Percentiles rank a stretch among this genome's conserved stretches.
Evolutionary conservation across 176 grass and related monocot genomes (phyloP).

Genomic region (Oryza longistaminata): DNA sequence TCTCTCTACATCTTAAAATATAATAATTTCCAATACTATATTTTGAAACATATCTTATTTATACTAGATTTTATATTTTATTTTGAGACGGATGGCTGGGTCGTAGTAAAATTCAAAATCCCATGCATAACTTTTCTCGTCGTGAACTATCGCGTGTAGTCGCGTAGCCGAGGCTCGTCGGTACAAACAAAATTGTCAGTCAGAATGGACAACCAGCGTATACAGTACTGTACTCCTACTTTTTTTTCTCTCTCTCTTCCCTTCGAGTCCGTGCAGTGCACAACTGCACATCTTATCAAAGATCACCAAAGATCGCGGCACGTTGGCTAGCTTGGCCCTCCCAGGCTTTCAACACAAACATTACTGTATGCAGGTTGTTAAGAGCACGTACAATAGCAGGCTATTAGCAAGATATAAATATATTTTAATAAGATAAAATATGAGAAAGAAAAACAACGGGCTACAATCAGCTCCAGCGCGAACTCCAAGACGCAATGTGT

Average conservation of each 20-base stretch:
- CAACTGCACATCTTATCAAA: conserved; percentile 13
- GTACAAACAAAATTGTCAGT: conserved; percentile 44
- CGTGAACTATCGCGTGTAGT: conserved; percentile 4
- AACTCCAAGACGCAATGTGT: too few relatives aligned
- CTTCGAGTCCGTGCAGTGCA: conserved; percentile 12
- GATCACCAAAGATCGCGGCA: neutral
- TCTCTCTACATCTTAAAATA: too few relatives aligned
- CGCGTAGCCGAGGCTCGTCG: conserved; percentile 20
- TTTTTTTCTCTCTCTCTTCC: neutral
- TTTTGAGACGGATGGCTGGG: too few relatives aligned
- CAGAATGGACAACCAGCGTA: neutral
- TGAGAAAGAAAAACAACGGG: too few relatives aligned
- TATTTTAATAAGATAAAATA: too few relatives aligned
- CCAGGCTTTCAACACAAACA: neutral
- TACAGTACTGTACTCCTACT: neutral
- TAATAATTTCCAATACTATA: too few relatives aligned
- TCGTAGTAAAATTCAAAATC: too few relatives aligned
- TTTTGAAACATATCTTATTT: too few relatives aligned
- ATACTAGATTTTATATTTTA: too few relatives aligned
- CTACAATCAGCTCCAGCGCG: too few relatives aligned
- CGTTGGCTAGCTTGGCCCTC: neutral
- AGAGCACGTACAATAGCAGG: too few relatives aligned
- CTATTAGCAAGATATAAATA: too few relatives aligned
- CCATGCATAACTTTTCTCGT: neutral
- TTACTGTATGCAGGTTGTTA: neutral